These are phyloP conservation scores for Hypoxylon sp. DNA, from an alignment of 2,329 filamentous ascomycete species.

Conservation along the genomic window DNA sequence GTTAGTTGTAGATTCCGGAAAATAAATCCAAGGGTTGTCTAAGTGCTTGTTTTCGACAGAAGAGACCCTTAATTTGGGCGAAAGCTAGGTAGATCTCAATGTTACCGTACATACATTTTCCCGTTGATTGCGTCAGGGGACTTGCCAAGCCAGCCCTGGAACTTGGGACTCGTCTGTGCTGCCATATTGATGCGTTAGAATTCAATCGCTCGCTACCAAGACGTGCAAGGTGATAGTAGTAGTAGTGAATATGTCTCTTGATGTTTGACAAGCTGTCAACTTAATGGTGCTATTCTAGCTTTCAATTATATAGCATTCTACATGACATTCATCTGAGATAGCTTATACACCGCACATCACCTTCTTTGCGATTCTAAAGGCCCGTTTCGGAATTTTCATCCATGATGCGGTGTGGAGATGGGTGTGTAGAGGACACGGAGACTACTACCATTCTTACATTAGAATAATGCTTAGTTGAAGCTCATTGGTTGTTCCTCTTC, in stretches of 20 bases:
- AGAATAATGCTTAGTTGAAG: not conserved
- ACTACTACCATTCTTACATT: not conserved
- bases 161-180: constrained; percentile 56
- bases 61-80: no score
- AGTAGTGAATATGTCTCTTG: not conserved
- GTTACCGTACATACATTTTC: constrained; percentile 63
- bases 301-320: constrained; percentile 7
- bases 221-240: not conserved
- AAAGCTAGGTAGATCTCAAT: not conserved
- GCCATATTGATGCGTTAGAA: constrained; percentile 29
- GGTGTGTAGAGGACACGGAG: constrained; percentile 11
- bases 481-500: not conserved
- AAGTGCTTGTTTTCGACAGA: constrained; percentile 3
- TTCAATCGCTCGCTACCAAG: not conserved
- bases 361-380: not conserved
- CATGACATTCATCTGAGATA: not conserved
- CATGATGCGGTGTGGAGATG: constrained; percentile 21
- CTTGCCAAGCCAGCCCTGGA: constrained; percentile 67
- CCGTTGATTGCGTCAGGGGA: constrained; percentile 60
- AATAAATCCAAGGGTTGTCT: not conserved
- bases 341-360: not conserved
- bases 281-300: not conserved
- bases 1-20: constrained; percentile 6
- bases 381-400: constrained; percentile 13
- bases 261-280: not conserved